phyloP scores from a whole-genome alignment of 805 yeast species.

The Blastobotrys peoriensis region DNA sequence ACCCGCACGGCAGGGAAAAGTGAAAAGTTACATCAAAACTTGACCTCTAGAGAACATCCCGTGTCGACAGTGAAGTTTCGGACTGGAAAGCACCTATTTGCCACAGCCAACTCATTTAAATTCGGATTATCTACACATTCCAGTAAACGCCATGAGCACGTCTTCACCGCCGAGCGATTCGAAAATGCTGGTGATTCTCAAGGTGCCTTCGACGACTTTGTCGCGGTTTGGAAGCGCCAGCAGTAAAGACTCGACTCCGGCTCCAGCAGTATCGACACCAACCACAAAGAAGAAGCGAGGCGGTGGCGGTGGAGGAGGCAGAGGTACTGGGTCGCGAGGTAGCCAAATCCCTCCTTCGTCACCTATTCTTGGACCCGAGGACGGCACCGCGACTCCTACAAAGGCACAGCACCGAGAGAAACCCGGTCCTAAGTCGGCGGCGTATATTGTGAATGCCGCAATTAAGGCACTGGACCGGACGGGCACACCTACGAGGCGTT shows the following conservation, averaged over 20 bases:
- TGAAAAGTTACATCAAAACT: too few relatives aligned
- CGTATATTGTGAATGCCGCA: conserved; percentile 30
- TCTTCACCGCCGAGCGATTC: too few relatives aligned
- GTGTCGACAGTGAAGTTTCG: too few relatives aligned
- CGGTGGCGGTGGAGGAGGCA: neutral
- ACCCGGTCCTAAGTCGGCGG: conserved; percentile 23
- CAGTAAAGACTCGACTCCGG: neutral
- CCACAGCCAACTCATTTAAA: too few relatives aligned
- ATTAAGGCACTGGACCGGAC: conserved; percentile 37
- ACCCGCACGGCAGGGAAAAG: too few relatives aligned
- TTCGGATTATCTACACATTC: too few relatives aligned
- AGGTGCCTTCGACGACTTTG: conserved; percentile 17
- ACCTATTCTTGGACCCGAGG: neutral
- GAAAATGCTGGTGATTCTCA: conserved; percentile 5
- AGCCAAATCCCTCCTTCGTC: neutral
- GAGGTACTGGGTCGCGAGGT: conserved; percentile 5
- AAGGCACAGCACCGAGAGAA: conserved; percentile 10
- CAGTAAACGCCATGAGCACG: too few relatives aligned
- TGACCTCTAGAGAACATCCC: too few relatives aligned
- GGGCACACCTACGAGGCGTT: conserved; percentile 39
- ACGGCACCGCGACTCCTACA: conserved; percentile 8
- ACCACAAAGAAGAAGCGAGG: neutral
- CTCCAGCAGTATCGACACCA: neutral
- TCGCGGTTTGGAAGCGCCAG: conserved; percentile 4
- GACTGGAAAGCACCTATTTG: too few relatives aligned